Evolutionary conservation across 2,329 filamentous ascomycete genomes (phyloP).

Genomic region (Fusarium redolens): DNA sequence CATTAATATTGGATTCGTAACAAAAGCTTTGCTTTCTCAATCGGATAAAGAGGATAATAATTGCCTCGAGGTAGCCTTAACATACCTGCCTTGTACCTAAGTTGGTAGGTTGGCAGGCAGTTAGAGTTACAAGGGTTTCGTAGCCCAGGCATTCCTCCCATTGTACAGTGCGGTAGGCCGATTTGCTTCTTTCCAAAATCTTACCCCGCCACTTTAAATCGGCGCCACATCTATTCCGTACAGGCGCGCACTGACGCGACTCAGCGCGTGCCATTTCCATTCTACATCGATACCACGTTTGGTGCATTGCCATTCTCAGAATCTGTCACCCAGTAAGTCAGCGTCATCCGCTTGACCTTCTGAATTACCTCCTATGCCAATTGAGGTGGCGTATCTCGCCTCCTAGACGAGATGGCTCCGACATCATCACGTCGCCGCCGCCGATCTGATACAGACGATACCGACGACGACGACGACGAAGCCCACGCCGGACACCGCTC

Average conservation of each 20-base stretch:
- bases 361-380: not conserved
- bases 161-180: not conserved
- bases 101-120: not conserved
- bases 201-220: slow-evolving; percentile 43
- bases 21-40: not conserved
- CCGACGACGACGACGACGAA: slow-evolving; percentile 49
- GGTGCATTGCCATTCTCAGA: not conserved
- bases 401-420: slow-evolving; percentile 44
- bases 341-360: not conserved
- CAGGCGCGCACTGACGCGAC: slow-evolving; percentile 39
- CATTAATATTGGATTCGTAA: not conserved
- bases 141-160: not conserved
- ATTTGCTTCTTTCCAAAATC: not conserved
- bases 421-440: slow-evolving; percentile 55
- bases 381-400: not conserved
- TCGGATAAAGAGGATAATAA: not conserved
- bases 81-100: not conserved
- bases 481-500: slow-evolving; percentile 37
- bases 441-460: slow-evolving; percentile 56
- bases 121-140: not conserved
- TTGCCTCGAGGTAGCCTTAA: not conserved
- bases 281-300: not conserved
- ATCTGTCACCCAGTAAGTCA: not conserved
- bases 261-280: slow-evolving; percentile 35
- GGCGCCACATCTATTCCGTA: slow-evolving; percentile 21